Conservation (phyloP, 305 asterid species). For the Caryopteris hybrid region DNA sequence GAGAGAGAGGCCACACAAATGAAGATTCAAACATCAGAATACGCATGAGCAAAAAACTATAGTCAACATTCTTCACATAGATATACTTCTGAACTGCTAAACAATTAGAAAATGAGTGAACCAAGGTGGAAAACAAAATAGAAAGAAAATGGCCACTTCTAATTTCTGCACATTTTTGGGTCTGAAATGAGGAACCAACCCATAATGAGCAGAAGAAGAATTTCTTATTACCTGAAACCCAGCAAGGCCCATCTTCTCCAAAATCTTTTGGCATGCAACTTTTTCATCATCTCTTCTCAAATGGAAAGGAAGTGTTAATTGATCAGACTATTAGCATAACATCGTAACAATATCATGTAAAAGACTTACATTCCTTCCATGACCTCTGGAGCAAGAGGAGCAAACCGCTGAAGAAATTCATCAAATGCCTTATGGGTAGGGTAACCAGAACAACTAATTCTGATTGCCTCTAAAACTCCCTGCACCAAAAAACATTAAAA, state of each 20-base stretch:
- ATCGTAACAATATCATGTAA: slow-evolving; percentile 11
- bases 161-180: not conserved
- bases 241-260: slow-evolving; percentile 70
- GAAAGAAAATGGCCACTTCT: not conserved
- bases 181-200: not conserved
- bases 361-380: slow-evolving; percentile 74
- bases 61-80: not conserved
- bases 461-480: slow-evolving; percentile 97
- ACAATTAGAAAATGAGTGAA: not conserved
- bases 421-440: slow-evolving; percentile 85
- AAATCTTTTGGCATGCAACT: slow-evolving; percentile 59
- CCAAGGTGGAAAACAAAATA: not conserved
- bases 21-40: not conserved
- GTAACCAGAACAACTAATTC: slow-evolving; percentile 97
- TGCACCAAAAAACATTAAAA: slow-evolving; percentile 28
- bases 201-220: slow-evolving; percentile 1
- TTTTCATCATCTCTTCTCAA: slow-evolving; percentile 61
- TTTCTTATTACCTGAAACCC: slow-evolving; percentile 72
- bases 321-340: slow-evolving; percentile 14
- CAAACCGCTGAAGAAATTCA: slow-evolving; percentile 80
- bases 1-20: not conserved
- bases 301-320: slow-evolving; percentile 22
- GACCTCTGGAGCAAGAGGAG: slow-evolving; percentile 82
- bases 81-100: not conserved
- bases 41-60: not conserved